Evolutionary conservation across 768 basidiomycete genomes (phyloP), one percentile per base, ranked within the genome.

Genomic region (Wakefieldia striispora): DNA sequence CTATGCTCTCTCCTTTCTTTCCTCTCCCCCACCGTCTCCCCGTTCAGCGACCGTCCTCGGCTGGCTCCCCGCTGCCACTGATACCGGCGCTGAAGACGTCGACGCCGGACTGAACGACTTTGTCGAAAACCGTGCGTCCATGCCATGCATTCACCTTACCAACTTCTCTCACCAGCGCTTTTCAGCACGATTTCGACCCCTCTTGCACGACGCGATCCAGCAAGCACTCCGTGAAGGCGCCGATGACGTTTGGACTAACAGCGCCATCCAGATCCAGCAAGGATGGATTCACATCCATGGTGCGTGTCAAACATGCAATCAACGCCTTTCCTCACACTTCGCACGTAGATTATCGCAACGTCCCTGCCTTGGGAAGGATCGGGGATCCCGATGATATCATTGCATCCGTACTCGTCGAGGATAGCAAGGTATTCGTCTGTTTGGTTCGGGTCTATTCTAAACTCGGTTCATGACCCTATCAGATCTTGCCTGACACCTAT

Each of bases 211-310:
- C 45, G 79, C 79, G 10, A 70, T 91, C 14, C 73, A 75, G 43
- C 66, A 70, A 21, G 82, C 75, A 17, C 70, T 91, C 6, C 60
- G 57, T 17, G 79, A 86, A 39, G 75, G 74, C 10, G 70, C 76
- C 1, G 90, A 92, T 56, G 83, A 86, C 2, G 70, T 87, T 3
- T 83, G 83, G 72, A 75, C 61, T 5, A 82, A 82, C 48, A 78
- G 76, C 6, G 90, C 88, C 10, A 64, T 77, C 26, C 86, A 88
- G 59, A 67, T 82, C 3, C 79, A 78, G 51, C 67, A 80, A 17
- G 90, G 90, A n/a, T 92, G 90, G 90, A 86, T 92, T 85, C 90
- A 92, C 62, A 83, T 92, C 40, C 80, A 90, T 38, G 79, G 78
- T 77, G 38, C 43, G 72, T 40, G 14, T 33, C 33, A 6, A 14